These are phyloP conservation scores for Aspergillus ibericus DNA, from an alignment of 2,329 filamentous ascomycete genomes.

Conservation along the genomic window DNA sequence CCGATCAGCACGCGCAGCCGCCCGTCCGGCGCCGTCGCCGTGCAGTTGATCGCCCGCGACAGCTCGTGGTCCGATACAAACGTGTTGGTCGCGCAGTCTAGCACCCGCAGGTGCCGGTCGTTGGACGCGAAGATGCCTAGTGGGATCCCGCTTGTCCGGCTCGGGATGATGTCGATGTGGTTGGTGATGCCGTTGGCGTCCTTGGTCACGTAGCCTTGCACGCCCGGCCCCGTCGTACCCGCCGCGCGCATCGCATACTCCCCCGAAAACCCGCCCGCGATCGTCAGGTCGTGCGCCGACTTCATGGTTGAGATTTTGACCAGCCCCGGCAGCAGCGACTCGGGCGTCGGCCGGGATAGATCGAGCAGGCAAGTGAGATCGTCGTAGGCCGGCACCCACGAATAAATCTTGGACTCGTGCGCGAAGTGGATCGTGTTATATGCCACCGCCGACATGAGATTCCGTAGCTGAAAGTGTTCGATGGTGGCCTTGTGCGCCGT, in stretches of 20 bases:
- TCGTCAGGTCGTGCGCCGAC: constrained; percentile 49
- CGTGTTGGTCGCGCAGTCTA: constrained; percentile 52
- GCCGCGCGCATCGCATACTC: constrained; percentile 55
- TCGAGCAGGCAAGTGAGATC: constrained; percentile 49
- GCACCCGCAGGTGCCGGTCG: constrained; percentile 54
- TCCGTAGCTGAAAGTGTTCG: constrained; percentile 61
- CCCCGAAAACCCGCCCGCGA: constrained; percentile 59
- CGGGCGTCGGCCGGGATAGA: constrained; percentile 43
- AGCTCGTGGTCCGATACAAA: constrained; percentile 41
- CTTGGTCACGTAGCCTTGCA: constrained; percentile 51
- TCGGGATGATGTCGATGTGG: constrained; percentile 55
- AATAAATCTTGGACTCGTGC: constrained; percentile 48
- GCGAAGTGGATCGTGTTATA: constrained; percentile 59
- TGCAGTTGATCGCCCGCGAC: constrained; percentile 46
- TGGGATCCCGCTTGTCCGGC: constrained; percentile 49
- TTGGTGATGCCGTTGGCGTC: constrained; percentile 56
- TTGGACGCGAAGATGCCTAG: constrained; percentile 60
- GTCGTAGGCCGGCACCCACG: constrained; percentile 50
- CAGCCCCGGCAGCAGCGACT: constrained; percentile 36
- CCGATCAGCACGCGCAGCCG: constrained; percentile 48
- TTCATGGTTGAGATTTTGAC: constrained; percentile 56
- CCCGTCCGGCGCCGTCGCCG: constrained; percentile 44
- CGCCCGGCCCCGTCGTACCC: constrained; percentile 31
- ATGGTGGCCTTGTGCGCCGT: constrained; percentile 52
- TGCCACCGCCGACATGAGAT: constrained; percentile 55